Base-by-base conservation (phyloP, 2,329 filamentous ascomycete genomes). In the Ophiostoma montium region DNA sequence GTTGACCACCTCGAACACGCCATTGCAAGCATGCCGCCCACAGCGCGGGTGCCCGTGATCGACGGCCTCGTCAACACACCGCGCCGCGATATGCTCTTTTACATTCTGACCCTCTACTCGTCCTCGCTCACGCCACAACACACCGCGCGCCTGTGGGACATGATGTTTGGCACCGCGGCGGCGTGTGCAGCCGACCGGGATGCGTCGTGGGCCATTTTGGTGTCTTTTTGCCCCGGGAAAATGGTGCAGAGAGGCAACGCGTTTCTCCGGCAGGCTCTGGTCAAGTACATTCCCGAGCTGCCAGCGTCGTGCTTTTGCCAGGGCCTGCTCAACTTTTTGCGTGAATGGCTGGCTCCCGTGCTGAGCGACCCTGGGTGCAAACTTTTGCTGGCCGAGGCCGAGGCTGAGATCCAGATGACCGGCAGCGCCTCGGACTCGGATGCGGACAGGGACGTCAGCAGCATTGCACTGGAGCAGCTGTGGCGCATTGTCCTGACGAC, bases 401-500 rank as follows among this genome's bases (percentile, higher is more conserved):
- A 50, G 16, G n/a, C 16, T 8, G 18, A 15, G 5, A 9, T 19
- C 6, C 16, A 12, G 12, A 21, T 8, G 11, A n/a, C 12, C 4
- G 15, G 27, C 12, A 59, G 76, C 31, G 66, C 71, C n/a, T n/a
- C n/a, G n/a, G n/a, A n/a, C n/a, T n/a, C n/a, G 54, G 18, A 41
- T 11, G 48, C 52, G 16, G 35, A 12, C 33, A 35, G 41, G 1
- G 18, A 5, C 3, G 67, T 71, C 8, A 65, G 70, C n/a, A 65
- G 70, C 11, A 60, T 76, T 27, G 67, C 67, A 23, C 69, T 75
- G 39, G 84, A 92, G 56, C 75, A 88, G 50, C 68, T 95, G n/a
- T 95, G 89, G 89, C 77, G 79, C 21, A 77, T 95, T 57, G 78
- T 90, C 32, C 67, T 94, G 48, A 80, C 76, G 15, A 79, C 84